A percentile compares a stretch with the other conserved stretches of the same genome.
phyloP scores from a whole-genome alignment of 441 rosid genomes.

The Corymbia citriodora region DNA sequence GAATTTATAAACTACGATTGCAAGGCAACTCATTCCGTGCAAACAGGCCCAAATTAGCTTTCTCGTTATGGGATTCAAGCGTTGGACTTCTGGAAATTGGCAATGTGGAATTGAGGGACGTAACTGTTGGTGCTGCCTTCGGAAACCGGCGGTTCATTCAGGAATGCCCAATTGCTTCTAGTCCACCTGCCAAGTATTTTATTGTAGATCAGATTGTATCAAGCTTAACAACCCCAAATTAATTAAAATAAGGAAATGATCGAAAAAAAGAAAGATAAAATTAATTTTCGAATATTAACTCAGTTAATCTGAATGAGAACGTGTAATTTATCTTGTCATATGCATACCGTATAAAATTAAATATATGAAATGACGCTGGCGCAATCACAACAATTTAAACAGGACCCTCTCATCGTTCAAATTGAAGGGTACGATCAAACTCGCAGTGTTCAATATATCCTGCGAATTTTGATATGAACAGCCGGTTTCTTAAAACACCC shows the following conservation, averaged over 20 bases:
- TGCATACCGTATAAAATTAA: background rate
- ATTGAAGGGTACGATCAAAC: background rate
- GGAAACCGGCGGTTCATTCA: constrained; percentile 67
- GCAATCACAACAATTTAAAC: background rate
- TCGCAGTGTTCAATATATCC: background rate
- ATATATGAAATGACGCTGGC: background rate
- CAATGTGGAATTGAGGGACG: constrained; percentile 52
- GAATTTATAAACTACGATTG: background rate
- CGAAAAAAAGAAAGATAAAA: background rate
- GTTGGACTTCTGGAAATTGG: constrained; percentile 1
- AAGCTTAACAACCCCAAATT: background rate
- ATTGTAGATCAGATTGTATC: background rate
- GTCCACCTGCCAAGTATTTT: constrained; percentile 51
- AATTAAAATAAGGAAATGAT: background rate
- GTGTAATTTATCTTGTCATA: background rate
- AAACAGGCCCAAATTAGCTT: background rate
- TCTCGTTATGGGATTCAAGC: background rate
- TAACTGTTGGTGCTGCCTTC: constrained; percentile 44
- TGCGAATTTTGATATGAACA: background rate
- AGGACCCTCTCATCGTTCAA: background rate
- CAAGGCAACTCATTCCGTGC: background rate
- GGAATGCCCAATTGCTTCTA: constrained; percentile 70
- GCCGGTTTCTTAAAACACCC: background rate
- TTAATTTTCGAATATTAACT: background rate
- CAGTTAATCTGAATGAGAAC: background rate